Evolutionary conservation across 345 rosid species (phyloP), one percentile per base, ranked within the genome.

Genomic region (Salix koriyanagi): DNA sequence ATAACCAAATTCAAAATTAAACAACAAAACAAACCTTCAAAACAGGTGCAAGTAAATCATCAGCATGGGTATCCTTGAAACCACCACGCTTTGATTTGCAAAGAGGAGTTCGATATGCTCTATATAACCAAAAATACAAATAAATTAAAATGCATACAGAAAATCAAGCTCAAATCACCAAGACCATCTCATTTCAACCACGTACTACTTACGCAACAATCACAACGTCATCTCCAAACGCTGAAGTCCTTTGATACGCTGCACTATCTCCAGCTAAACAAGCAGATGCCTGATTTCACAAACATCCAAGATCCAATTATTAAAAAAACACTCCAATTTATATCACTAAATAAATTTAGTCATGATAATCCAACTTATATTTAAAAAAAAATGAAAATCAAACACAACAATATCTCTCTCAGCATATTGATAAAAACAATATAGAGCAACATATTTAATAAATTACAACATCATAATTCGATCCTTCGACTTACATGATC

Each of bases 221-320:
- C 72, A 93, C 99, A 69, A 91, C 91, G 80, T 95, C 98, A 61
- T 95, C 98, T 15, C 93, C 99, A 77, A 83, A 92, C 4, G 76
- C 84, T 69, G 92, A 84, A 16, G 91, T 83, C 81, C 99, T 88
- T 39, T 89, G 97, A 84, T 94, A 92, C 0, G 95, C 94, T 50
- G 99, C 90, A 77, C 97, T 93, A 76, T 92, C 96, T n/a, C 98
- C 99, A 52, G 98, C 93, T 46, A 84, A 83, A 80, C 99, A 95
- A 25, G 85, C 86, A 65, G 92, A 90, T 64, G 88, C 91, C 99
- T 93, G 79, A 39, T 32, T 25, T 6, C 19, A 70, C 25, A 21
- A 68, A 44, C 42, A 36, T 66, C 30, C 26, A 12, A 4, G 44
- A 28, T 32, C 69, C 32, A 77, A n/a, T 1, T 1, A 52, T 48